Evolutionary conservation across 306 rosid species (phyloP).

Genomic region (Rubus parviflorus): DNA sequence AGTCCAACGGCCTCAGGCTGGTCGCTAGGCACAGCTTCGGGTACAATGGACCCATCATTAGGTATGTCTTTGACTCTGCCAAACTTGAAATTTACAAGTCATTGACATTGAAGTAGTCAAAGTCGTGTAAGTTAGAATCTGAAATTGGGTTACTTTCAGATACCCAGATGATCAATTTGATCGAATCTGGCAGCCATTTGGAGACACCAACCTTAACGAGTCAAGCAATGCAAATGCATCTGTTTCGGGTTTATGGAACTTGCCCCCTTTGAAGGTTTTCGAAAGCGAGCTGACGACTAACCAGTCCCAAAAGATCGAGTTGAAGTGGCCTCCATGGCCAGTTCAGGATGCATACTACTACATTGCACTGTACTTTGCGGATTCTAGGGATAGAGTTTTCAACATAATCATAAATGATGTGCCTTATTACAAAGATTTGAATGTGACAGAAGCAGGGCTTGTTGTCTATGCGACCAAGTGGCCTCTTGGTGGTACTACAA

Average conservation of each 20-base stretch:
- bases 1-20: constrained; percentile 40
- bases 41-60: constrained; percentile 51
- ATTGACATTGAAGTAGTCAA: neutral
- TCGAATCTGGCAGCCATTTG: constrained; percentile 72
- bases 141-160: constrained; percentile 33
- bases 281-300: constrained; percentile 53
- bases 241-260: constrained; percentile 83
- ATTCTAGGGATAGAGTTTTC: constrained; percentile 52
- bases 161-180: constrained; percentile 86
- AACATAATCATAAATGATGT: constrained; percentile 59
- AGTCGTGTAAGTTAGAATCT: neutral
- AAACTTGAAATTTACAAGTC: neutral
- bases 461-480: constrained; percentile 72
- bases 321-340: constrained; percentile 64
- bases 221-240: constrained; percentile 49
- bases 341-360: constrained; percentile 58
- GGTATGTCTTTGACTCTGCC: constrained; percentile 40
- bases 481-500: constrained; percentile 78
- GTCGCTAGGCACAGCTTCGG: constrained; percentile 69
- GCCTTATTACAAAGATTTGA: constrained; percentile 53
- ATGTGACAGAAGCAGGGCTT: constrained; percentile 55
- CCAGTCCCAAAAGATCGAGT: constrained; percentile 42
- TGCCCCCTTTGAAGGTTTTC: constrained; percentile 68
- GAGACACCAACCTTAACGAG: constrained; percentile 28
- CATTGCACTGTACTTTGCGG: constrained; percentile 82